Evolutionary conservation across 305 asterid species (phyloP).

Genomic region (Petunia hybrid): DNA sequence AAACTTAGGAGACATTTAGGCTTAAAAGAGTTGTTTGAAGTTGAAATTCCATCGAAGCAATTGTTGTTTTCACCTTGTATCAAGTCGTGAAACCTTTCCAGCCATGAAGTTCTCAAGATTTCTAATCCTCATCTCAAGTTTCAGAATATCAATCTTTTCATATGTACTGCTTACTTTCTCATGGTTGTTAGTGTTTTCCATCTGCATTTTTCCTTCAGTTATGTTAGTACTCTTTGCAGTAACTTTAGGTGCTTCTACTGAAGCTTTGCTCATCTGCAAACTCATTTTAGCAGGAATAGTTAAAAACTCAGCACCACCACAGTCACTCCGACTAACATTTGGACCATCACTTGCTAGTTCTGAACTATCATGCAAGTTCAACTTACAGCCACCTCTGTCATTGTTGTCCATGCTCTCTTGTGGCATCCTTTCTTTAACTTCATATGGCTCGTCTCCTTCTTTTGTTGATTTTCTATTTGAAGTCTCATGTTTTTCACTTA

Average conservation of each 20-base stretch:
- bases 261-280: no score
- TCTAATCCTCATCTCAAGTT: slow-evolving; percentile 33
- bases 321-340: not conserved
- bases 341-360: not conserved
- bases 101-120: slow-evolving; percentile 35
- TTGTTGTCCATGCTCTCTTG: not conserved
- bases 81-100: not conserved
- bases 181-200: not conserved
- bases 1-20: no score
- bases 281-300: slow-evolving; percentile 16
- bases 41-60: no score
- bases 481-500: not conserved
- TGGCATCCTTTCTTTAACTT: slow-evolving; percentile 5
- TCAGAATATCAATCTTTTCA: slow-evolving; percentile 19
- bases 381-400: slow-evolving; percentile 3
- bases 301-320: not conserved
- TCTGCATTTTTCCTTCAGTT: not conserved
- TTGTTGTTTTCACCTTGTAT: not conserved
- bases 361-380: not conserved
- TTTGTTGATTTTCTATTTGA: not conserved
- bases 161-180: not conserved
- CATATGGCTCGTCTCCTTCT: not conserved
- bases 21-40: no score
- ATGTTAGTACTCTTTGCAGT: not conserved
- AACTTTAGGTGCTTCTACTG: slow-evolving; percentile 1